Base-by-base conservation (phyloP, 208 protist species). In the Polymyxa betae region DNA sequence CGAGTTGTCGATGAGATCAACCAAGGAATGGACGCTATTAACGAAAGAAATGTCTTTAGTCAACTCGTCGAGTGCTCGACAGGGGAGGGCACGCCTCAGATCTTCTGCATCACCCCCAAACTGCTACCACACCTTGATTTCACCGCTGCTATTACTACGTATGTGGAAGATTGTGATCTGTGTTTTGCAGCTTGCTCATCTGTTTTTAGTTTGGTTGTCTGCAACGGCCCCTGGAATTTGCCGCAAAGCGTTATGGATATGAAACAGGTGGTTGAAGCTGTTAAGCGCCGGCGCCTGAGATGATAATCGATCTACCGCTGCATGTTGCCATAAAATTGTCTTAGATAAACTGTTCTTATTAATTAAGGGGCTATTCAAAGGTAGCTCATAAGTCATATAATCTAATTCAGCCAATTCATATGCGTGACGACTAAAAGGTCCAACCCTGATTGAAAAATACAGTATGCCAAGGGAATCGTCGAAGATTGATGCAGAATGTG, bases 1-100 rank as follows among this genome's bases (percentile, higher is more conserved):
- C 91, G 96, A 38, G 92, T 97, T 0, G 95, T 97, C 12, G 96
- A 97, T 91, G 96, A 97, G 93, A 97, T 97, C 77, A 97, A 97
- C 91, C 96, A 96, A 88, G 92, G 94, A 44, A 95, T 95, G 93
- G 94, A 95, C 89, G 68, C 92, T n/a, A 92, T 54, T 16, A 95
- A 95, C 88, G 94, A 95, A 77, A 90, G 93, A 32, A 87, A 90
- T 87, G 64, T 94, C 78, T 93, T 95, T 77, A 77, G 89, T 29
- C 68, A 88, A 72, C 46, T 94, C 38, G 88, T 91, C 44, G 43
- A 92, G 0, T 68, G 90, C 64, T 92, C 68, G 44, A 88, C 38
- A 35, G 64, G 77, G 43, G 93, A 90, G 29, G 82, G 90, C 16
- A 88, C 45, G 29, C 54, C 92, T 32, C 94, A 95, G 87, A 94